These are phyloP conservation scores for Oenanthe javanica DNA, from an alignment of 140 eudicot species.

Conservation along the genomic window DNA sequence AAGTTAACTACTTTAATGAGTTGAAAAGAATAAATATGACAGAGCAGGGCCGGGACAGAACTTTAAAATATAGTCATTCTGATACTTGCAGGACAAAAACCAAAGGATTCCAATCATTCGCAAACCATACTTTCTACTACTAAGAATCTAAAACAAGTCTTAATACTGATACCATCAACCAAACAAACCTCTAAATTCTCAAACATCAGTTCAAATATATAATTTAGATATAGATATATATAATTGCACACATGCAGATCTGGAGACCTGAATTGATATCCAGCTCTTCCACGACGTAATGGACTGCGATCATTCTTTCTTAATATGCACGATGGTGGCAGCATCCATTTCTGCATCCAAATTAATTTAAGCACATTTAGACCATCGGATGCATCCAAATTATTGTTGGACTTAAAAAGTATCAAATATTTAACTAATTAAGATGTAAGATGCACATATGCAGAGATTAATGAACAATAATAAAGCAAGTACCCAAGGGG, in stretches of 20 bases:
- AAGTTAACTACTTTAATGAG: neutral
- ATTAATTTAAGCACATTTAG: neutral
- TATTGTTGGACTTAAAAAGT: too few relatives aligned
- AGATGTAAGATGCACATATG: neutral
- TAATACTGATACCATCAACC: neutral
- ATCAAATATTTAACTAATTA: neutral
- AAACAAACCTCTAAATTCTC: neutral
- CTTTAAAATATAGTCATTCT: neutral
- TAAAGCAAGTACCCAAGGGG: neutral
- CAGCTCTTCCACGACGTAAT: neutral
- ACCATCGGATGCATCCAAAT: neutral
- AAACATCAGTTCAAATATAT: neutral
- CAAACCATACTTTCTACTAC: neutral
- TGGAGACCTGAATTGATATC: neutral
- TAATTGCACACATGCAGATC: neutral
- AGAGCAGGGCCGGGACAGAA: neutral
- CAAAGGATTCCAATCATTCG: neutral
- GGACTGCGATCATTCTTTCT: neutral
- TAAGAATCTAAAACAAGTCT: neutral
- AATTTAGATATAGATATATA: neutral
- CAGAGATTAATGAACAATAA: neutral
- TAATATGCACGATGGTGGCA: neutral
- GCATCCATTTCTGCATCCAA: neutral
- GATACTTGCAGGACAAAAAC: too few relatives aligned
- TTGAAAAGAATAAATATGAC: neutral